Evolutionary conservation across 352 stramenopile species (phyloP).

Genomic region (Elongisporangium prolatum): DNA sequence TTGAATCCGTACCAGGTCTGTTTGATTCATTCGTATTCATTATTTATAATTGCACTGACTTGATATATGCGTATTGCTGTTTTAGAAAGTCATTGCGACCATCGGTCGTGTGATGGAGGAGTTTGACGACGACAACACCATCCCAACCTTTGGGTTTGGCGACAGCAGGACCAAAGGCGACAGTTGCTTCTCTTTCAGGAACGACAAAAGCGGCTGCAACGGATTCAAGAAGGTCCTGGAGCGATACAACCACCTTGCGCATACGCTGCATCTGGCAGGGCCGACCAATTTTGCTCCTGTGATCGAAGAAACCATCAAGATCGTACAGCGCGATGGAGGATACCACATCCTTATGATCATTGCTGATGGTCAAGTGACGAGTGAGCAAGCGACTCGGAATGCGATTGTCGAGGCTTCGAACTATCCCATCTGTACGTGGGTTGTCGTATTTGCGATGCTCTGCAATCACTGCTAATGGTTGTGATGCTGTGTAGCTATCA

Average conservation of each 20-base stretch:
- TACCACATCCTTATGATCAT: conserved; percentile 87
- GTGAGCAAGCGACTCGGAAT: conserved; percentile 38
- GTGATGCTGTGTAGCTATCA: conserved; percentile 20
- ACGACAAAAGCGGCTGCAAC: conserved; percentile 25
- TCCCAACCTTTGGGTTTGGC: conserved; percentile 70
- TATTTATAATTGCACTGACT: not conserved
- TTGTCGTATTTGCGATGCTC: not conserved
- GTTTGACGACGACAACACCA: conserved; percentile 77
- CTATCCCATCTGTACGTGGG: conserved; percentile 68
- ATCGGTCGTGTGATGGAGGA: conserved; percentile 69
- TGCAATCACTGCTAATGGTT: not conserved
- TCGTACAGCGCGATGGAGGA: conserved; percentile 26
- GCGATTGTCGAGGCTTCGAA: conserved; percentile 72
- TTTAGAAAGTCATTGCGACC: conserved; percentile 66
- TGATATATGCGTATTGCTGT: not conserved
- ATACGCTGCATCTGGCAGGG: conserved; percentile 52
- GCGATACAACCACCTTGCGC: conserved; percentile 63
- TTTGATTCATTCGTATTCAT: conserved; percentile 3
- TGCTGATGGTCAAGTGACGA: conserved; percentile 69
- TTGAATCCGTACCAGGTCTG: conserved; percentile 59
- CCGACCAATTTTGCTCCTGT: conserved; percentile 66
- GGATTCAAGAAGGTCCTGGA: conserved; percentile 52
- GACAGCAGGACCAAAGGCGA: conserved; percentile 24
- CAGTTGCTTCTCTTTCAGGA: conserved; percentile 52
- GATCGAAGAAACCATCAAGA: conserved; percentile 62